Percentiles rank a stretch among this genome's conserved stretches.
These are phyloP conservation scores for Wickerhamomyces hampshirensis DNA, from an alignment of 805 yeast genomes.

Conservation along the genomic window DNA sequence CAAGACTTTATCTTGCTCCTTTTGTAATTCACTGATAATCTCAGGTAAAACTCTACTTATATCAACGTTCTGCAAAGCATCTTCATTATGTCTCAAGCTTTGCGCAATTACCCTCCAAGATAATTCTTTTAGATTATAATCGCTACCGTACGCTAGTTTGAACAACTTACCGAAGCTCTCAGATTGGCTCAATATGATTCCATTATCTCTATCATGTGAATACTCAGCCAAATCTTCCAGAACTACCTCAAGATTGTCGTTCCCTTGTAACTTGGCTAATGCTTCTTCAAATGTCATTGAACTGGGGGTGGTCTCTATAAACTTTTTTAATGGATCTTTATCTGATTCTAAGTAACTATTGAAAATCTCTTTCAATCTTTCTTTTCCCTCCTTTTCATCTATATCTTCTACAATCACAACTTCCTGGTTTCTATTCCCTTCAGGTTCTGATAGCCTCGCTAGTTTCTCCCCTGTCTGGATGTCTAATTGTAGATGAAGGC, in stretches of 20 bases:
- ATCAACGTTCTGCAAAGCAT: constrained; percentile 41
- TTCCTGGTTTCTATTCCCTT: background rate
- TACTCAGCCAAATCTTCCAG: constrained; percentile 47
- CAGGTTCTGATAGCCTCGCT: constrained; percentile 49
- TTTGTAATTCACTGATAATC: constrained; percentile 7
- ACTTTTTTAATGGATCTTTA: constrained; percentile 1
- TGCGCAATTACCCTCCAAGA: constrained; percentile 59
- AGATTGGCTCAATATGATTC: constrained; percentile 39
- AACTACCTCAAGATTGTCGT: constrained; percentile 6
- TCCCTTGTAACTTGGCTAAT: background rate
- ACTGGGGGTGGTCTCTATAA: constrained; percentile 11
- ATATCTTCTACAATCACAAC: constrained; percentile 4
- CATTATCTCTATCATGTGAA: constrained; percentile 64
- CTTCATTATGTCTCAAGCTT: constrained; percentile 69
- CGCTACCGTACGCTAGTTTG: constrained; percentile 17
- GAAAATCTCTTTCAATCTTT: constrained; percentile 14
- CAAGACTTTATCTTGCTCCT: constrained; percentile 28
- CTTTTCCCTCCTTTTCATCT: constrained; percentile 4
- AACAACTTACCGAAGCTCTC: constrained; percentile 29
- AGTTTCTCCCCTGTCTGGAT: constrained; percentile 65
- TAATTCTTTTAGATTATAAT: constrained; percentile 37
- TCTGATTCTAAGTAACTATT: constrained; percentile 17
- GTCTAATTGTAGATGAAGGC: constrained; percentile 63
- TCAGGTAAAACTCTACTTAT: constrained; percentile 7
- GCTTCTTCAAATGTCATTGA: background rate